phyloP scores from a whole-genome alignment of 78 protist genomes.

The Dictyostelium purpureum region DNA sequence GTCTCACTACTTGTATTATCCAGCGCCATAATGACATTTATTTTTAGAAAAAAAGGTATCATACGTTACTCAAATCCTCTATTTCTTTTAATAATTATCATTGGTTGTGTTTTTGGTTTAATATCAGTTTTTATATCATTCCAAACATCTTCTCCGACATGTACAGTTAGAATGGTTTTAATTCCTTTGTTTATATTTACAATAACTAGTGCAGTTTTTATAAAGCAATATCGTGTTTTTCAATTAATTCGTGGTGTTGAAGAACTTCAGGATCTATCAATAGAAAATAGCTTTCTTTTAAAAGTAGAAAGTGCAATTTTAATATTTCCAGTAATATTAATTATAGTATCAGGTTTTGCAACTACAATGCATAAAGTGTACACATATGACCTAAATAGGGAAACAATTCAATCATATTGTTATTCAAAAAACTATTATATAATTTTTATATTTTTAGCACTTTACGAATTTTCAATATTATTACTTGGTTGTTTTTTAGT shows the following conservation, averaged over 20 bases:
- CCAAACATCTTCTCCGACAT: background rate
- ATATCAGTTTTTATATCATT: background rate
- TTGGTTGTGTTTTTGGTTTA: constrained; percentile 2
- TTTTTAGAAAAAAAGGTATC: background rate
- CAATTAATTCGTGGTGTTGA: constrained; percentile 13
- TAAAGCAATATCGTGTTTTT: constrained; percentile 17
- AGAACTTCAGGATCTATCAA: constrained; percentile 1
- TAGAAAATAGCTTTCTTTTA: constrained; percentile 4
- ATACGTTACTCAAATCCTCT: constrained; percentile 21
- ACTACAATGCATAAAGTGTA: background rate
- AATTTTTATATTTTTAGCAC: background rate
- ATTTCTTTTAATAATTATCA: constrained; percentile 7
- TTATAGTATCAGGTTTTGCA: background rate
- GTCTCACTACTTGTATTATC: background rate
- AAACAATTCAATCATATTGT: constrained; percentile 10
- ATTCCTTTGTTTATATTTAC: background rate
- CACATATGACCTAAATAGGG: background rate
- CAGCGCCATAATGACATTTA: background rate
- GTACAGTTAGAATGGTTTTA: background rate
- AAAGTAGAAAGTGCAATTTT: background rate
- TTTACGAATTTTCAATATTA: constrained; percentile 17
- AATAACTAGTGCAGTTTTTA: constrained; percentile 10
- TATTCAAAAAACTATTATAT: constrained; percentile 9
- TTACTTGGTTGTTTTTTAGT: constrained; percentile 65
- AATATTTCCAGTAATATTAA: constrained; percentile 10